These are phyloP conservation scores for Paracoccidioides lutzii DNA, from an alignment of 2,329 filamentous ascomycete species.

Conservation along the genomic window DNA sequence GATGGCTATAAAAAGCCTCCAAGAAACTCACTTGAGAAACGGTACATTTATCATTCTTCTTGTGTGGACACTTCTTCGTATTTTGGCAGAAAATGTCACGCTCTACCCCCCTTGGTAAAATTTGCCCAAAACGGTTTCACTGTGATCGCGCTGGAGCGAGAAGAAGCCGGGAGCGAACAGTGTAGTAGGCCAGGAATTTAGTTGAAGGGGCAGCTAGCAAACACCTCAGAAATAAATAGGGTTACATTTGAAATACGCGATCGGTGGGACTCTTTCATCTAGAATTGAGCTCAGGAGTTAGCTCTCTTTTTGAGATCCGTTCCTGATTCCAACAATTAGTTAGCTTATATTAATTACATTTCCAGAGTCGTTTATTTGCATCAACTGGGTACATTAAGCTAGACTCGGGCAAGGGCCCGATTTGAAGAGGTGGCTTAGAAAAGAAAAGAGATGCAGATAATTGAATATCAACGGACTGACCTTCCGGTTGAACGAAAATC, in stretches of 20 bases:
- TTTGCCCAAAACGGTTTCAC: background rate
- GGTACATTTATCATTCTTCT: background rate
- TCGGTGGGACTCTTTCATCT: background rate
- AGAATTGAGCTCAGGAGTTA: background rate
- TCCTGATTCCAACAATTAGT: background rate
- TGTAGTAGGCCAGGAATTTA: too few species aligned
- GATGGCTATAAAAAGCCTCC: background rate
- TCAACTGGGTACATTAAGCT: too few species aligned
- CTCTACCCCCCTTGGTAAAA: background rate
- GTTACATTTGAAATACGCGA: background rate
- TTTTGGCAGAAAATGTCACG: background rate
- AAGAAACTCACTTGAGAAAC: background rate
- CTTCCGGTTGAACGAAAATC: background rate
- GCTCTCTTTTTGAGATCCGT: background rate
- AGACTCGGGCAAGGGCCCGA: too few species aligned
- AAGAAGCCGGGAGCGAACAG: too few species aligned
- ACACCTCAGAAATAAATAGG: background rate
- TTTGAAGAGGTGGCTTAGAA: background rate
- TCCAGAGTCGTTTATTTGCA: too few species aligned
- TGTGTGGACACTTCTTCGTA: background rate
- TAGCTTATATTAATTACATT: too few species aligned
- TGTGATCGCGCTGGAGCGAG: background rate
- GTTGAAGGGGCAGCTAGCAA: background rate
- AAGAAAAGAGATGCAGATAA: background rate
- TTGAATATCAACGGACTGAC: background rate